Conservation (phyloP, 805 yeast species). For the Yarrowia keelungensis region DNA sequence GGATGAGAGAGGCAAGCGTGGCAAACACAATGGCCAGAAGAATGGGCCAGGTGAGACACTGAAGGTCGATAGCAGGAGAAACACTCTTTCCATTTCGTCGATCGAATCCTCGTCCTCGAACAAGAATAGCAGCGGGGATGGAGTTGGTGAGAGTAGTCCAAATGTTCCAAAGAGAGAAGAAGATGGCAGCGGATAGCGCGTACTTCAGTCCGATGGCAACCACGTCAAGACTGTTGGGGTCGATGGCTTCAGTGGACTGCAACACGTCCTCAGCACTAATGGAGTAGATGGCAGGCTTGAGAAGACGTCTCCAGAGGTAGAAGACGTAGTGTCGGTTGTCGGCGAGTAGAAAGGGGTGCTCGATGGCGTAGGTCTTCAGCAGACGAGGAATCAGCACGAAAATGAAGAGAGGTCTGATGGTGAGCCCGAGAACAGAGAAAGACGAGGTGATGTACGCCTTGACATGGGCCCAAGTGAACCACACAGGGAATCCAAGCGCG, state of each 20-base stretch:
- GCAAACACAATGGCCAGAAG: slow-evolving; percentile 49
- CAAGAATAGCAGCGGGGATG: slow-evolving; percentile 12
- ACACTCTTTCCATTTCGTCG: slow-evolving; percentile 19
- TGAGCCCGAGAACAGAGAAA: slow-evolving; percentile 37
- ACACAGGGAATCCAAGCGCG: slow-evolving; percentile 74
- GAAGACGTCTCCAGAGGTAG: slow-evolving; percentile 75
- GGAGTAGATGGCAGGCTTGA: slow-evolving; percentile 51
- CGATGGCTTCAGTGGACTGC: slow-evolving; percentile 5
- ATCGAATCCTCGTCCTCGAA: slow-evolving; percentile 24
- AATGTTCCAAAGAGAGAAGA: slow-evolving; percentile 51
- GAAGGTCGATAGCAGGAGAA: slow-evolving; percentile 26
- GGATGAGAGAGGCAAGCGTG: slow-evolving; percentile 62
- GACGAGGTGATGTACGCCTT: slow-evolving; percentile 5
- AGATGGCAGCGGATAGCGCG: slow-evolving; percentile 42
- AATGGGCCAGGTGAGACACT: slow-evolving; percentile 37
- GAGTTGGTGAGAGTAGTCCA: slow-evolving; percentile 47
- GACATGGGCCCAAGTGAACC: slow-evolving; percentile 56
- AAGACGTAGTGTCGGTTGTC: slow-evolving; percentile 95
- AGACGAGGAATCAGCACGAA: slow-evolving; percentile 20
- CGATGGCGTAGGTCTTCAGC: slow-evolving; percentile 56
- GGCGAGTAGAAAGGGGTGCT: slow-evolving; percentile 89
- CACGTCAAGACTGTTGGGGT: slow-evolving; percentile 62
- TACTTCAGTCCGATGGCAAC: slow-evolving; percentile 38
- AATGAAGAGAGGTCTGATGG: slow-evolving; percentile 21
- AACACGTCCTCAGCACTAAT: slow-evolving; percentile 20